Base-by-base conservation (phyloP, 495 filamentous ascomycete species). In the Penicillium bialowiezense region DNA sequence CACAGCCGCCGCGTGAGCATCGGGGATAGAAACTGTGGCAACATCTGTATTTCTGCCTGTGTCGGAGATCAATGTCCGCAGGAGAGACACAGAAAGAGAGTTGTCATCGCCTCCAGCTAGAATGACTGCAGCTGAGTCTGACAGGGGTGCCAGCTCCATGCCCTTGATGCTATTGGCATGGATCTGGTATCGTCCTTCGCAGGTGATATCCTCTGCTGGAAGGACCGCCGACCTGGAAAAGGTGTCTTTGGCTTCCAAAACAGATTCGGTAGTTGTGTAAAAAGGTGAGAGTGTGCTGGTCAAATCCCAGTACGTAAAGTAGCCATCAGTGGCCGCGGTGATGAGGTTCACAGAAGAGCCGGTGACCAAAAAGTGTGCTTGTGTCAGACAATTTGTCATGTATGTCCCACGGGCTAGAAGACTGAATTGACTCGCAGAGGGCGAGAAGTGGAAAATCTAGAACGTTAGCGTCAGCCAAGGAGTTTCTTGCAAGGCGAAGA, bases 31-130 rank as follows among this genome's bases (percentile, higher is more conserved):
- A 1, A 81, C 62, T 9, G 81, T 81, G 35, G 56, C 62, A n/a
- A 68, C 52, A 7, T 31, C 26, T n/a, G 48, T 42, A 17, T 39
- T 46, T 12, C 26, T 23, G 21, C 54, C 54, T 24, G 39, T 28
- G 9, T 35, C 34, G 5, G 42, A 52, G 54, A 21, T 19, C n/a
- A 41, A 31, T 14, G 57, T 58, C 35, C 45, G 39, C 35, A 83
- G 48, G 21, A 78, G 68, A 1, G 82, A 77, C 8, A 92, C 56
- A 0, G 77, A 79, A 0, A 96, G 57, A 3, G 86, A 84, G 54
- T 91, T 90, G 56, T 95, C 91, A 54, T 97, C 91, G 5, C 91
- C 88, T 13, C 87, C 90, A 0, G 87, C 86, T n/a, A 85, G 61
- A 14, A 92, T 51, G 7, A 92, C 28, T 23, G 71, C 75, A 2